phyloP scores from a whole-genome alignment of 192 early-diverging fungal species.

The Backusella australiensis region DNA sequence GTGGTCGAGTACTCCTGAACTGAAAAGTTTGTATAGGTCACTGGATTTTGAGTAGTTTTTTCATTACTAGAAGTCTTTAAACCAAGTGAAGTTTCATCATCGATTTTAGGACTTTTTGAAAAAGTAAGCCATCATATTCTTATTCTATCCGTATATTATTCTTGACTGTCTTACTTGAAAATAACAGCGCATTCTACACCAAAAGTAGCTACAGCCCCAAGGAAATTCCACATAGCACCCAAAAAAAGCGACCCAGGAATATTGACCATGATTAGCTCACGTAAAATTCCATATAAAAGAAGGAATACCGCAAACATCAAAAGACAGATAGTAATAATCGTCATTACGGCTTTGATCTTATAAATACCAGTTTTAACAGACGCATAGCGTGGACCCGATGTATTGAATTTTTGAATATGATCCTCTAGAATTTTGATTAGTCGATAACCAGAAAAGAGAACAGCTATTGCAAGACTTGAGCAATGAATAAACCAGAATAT shows the following conservation, averaged over 20 bases:
- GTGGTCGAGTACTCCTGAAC: background rate
- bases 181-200: constrained; percentile 21
- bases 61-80: constrained; percentile 11
- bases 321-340: constrained; percentile 24
- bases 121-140: background rate
- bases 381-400: constrained; percentile 8
- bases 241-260: constrained; percentile 12
- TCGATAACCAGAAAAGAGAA: constrained; percentile 18
- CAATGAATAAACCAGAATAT: constrained; percentile 32
- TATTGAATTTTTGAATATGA: constrained; percentile 19
- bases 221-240: constrained; percentile 29
- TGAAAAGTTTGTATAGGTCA: background rate
- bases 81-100: constrained; percentile 1
- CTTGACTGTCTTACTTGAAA: constrained; percentile 17
- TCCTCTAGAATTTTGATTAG: constrained; percentile 14
- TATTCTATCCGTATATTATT: background rate
- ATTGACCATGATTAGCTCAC: constrained; percentile 23
- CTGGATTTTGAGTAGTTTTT: background rate
- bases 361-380: constrained; percentile 27
- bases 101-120: constrained; percentile 9
- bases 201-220: constrained; percentile 26
- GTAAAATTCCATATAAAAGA: constrained; percentile 32
- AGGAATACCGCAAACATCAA: constrained; percentile 28
- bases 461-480: constrained; percentile 7
- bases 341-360: constrained; percentile 23